These are phyloP conservation scores for Fusarium circinatum DNA, from an alignment of 2,329 filamentous ascomycete species.

Conservation along the genomic window DNA sequence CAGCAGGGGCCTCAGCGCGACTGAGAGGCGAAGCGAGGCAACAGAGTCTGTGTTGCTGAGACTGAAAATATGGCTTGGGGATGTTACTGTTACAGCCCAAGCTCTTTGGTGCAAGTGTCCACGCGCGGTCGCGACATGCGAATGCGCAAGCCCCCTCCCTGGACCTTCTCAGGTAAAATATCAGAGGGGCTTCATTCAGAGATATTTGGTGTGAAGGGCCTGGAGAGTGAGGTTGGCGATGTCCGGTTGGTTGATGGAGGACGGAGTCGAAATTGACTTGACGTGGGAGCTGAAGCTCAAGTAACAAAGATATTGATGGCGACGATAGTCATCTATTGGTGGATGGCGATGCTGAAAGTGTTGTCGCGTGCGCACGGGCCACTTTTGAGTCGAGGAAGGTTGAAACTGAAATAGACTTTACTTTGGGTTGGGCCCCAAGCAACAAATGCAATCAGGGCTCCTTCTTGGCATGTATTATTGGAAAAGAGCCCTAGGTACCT, in stretches of 20 bases:
- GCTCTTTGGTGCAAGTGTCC: constrained; percentile 25
- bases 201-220: constrained; percentile 16
- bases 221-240: background rate
- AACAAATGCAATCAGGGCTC: background rate
- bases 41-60: background rate
- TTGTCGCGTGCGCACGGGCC: constrained; percentile 40
- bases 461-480: background rate
- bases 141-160: constrained; percentile 41
- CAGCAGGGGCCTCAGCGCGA: constrained; percentile 12
- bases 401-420: constrained; percentile 31
- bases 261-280: constrained; percentile 4
- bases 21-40: constrained; percentile 10
- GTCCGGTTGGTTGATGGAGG: background rate
- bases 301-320: constrained; percentile 25
- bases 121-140: constrained; percentile 35
- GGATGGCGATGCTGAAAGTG: constrained; percentile 29
- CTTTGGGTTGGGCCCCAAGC: background rate
- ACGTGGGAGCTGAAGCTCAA: constrained; percentile 20
- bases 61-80: constrained; percentile 16
- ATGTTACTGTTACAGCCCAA: constrained; percentile 34
- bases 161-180: constrained; percentile 31
- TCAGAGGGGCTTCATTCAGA: constrained; percentile 41
- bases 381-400: constrained; percentile 8
- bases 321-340: constrained; percentile 35
- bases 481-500: background rate